phyloP scores from a whole-genome alignment of 495 filamentous ascomycete species.

The Chaetomium tenue region DNA sequence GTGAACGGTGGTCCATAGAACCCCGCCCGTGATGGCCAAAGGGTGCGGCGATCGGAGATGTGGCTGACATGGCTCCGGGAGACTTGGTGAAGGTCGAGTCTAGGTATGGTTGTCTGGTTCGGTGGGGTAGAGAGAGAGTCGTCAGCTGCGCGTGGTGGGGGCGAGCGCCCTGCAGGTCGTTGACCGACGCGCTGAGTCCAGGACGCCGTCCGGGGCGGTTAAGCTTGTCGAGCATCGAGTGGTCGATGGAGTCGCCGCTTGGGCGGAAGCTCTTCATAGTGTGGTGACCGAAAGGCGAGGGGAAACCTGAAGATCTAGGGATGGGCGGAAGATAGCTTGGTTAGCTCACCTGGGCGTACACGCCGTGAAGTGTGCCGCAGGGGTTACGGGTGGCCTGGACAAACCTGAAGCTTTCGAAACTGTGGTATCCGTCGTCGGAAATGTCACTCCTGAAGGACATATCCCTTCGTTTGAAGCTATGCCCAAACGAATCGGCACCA shows the following conservation, averaged over 20 bases:
- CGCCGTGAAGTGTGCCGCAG: neutral
- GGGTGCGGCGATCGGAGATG: constrained; percentile 51
- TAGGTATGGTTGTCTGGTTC: constrained; percentile 39
- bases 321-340: constrained; percentile 18
- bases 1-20: constrained; percentile 49
- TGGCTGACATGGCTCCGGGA: constrained; percentile 46
- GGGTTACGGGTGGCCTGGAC: constrained; percentile 16
- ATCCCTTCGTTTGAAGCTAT: constrained; percentile 29
- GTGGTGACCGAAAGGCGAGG: constrained; percentile 43
- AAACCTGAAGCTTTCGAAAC: constrained; percentile 46
- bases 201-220: constrained; percentile 58
- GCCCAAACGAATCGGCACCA: constrained; percentile 33
- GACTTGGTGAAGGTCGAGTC: constrained; percentile 49
- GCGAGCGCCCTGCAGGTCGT: constrained; percentile 43
- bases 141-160: constrained; percentile 50
- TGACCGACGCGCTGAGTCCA: constrained; percentile 54
- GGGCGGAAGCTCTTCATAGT: constrained; percentile 54
- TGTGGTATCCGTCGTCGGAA: constrained; percentile 55
- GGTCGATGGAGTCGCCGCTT: constrained; percentile 72
- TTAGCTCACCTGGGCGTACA: neutral
- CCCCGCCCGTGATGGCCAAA: constrained; percentile 47
- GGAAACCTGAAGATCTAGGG: constrained; percentile 31
- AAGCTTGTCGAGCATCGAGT: constrained; percentile 72
- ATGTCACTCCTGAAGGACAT: constrained; percentile 32
- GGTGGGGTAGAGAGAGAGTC: constrained; percentile 51